phyloP scores from a whole-genome alignment of 306 rosid species.

The Amphicarpaea edgeworthii region DNA sequence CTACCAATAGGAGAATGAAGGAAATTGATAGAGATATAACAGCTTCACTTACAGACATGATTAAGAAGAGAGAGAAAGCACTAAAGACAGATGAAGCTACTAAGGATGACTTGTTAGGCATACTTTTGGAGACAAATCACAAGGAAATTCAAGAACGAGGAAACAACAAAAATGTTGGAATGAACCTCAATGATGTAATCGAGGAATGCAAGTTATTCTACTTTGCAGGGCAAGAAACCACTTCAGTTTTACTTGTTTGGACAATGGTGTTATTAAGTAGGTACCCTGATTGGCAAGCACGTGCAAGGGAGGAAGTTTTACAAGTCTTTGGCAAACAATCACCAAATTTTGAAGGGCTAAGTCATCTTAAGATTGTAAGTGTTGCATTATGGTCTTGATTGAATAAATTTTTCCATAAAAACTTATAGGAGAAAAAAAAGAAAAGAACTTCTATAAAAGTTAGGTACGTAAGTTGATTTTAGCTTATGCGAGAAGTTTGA shows the following conservation, averaged over 20 bases:
- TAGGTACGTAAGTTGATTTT: no score
- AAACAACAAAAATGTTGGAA: slow-evolving; percentile 6
- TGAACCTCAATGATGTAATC: neutral
- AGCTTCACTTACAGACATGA: neutral
- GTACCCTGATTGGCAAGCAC: slow-evolving; percentile 1
- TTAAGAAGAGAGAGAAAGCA: neutral
- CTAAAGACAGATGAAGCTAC: neutral
- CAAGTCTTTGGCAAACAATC: neutral
- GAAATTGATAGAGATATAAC: slow-evolving; percentile 1
- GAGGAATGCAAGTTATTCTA: slow-evolving; percentile 14
- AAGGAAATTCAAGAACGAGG: neutral
- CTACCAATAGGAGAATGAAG: neutral
- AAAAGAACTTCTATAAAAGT: no score
- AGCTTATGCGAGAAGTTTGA: no score
- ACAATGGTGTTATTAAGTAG: neutral
- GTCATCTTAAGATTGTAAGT: slow-evolving; percentile 6
- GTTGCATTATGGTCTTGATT: neutral
- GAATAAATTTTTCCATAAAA: no score
- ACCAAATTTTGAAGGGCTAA: neutral
- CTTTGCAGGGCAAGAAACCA: slow-evolving; percentile 12
- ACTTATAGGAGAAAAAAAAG: no score
- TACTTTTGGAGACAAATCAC: neutral
- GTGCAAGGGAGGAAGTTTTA: slow-evolving; percentile 12
- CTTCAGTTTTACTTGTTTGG: slow-evolving; percentile 4
- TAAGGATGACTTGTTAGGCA: neutral